Conservation (phyloP, 176 grass and related monocot genomes). For the Eragrostis curvula region DNA sequence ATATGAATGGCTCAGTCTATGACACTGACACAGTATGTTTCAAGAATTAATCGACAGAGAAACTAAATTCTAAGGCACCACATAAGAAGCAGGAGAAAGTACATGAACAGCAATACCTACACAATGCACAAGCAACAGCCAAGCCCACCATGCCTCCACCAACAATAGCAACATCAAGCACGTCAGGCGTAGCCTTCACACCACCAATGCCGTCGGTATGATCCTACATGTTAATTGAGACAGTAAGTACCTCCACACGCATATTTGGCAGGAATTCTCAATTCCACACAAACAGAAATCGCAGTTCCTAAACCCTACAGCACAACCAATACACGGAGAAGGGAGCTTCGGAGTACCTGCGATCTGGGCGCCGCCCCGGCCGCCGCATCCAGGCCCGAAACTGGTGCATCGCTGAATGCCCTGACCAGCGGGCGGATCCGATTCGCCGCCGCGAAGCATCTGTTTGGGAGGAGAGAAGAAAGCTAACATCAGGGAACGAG, state of each 20-base stretch:
- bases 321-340: not conserved
- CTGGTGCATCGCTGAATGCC: conserved; percentile 22
- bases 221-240: conserved; percentile 37
- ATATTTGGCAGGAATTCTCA: not conserved
- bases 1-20: not conserved
- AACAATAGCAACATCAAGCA: conserved; percentile 80
- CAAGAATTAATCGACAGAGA: not conserved
- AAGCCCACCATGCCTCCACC: conserved; percentile 97
- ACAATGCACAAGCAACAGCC: conserved; percentile 86
- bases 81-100: not conserved
- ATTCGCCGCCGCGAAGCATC: conserved; percentile 35
- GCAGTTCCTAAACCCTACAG: not conserved
- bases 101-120: conserved; percentile 66
- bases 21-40: not conserved
- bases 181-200: conserved; percentile 32
- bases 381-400: not conserved
- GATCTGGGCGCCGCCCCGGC: not conserved
- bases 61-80: not conserved
- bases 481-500: not conserved
- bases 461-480: not conserved
- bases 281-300: not conserved
- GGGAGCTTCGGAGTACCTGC: conserved; percentile 18
- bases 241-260: not conserved
- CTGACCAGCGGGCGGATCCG: conserved; percentile 34
- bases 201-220: conserved; percentile 21